phyloP scores from a whole-genome alignment of 2,329 filamentous ascomycete genomes.

The Cladophialophora carrionii region DNA sequence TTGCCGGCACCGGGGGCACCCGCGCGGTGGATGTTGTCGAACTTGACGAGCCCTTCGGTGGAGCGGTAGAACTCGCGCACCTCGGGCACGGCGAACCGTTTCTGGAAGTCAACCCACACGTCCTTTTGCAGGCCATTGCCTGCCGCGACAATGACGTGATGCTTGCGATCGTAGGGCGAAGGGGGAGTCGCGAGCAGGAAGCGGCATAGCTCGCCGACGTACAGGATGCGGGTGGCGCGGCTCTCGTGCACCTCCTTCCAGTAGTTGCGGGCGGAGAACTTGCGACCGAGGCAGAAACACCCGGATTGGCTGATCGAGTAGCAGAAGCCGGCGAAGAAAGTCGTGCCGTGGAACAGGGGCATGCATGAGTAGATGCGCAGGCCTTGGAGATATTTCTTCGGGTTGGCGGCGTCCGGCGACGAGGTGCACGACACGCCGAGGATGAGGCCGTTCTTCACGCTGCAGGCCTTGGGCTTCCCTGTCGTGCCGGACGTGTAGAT shows the following conservation, averaged over 20 bases:
- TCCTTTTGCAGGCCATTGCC: constrained; percentile 55
- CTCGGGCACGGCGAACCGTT: constrained; percentile 48
- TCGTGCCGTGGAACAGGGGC: constrained; percentile 56
- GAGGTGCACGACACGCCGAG: constrained; percentile 41
- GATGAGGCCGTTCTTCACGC: constrained; percentile 42
- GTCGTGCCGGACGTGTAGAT: constrained; percentile 56
- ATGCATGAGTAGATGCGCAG: constrained; percentile 54
- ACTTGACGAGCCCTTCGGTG: constrained; percentile 69
- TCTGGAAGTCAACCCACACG: constrained; percentile 53
- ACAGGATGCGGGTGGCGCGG: constrained; percentile 62
- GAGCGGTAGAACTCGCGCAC: constrained; percentile 77
- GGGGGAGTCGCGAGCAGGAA: constrained; percentile 52
- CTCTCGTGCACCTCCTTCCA: constrained; percentile 38
- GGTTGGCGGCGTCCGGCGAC: constrained; percentile 45
- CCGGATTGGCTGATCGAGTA: constrained; percentile 48
- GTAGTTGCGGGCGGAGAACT: constrained; percentile 37
- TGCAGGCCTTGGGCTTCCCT: constrained; percentile 39
- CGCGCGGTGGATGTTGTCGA: constrained; percentile 69
- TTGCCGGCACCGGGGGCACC: constrained; percentile 60
- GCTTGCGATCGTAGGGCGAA: constrained; percentile 49
- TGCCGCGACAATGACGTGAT: constrained; percentile 50
- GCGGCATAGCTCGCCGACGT: constrained; percentile 55
- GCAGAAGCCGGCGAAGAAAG: constrained; percentile 51
- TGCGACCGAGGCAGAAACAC: constrained; percentile 50
- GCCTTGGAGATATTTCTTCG: constrained; percentile 47